Conservation (phyloP, 805 yeast species). For the Nakazawaea populi region DNA sequence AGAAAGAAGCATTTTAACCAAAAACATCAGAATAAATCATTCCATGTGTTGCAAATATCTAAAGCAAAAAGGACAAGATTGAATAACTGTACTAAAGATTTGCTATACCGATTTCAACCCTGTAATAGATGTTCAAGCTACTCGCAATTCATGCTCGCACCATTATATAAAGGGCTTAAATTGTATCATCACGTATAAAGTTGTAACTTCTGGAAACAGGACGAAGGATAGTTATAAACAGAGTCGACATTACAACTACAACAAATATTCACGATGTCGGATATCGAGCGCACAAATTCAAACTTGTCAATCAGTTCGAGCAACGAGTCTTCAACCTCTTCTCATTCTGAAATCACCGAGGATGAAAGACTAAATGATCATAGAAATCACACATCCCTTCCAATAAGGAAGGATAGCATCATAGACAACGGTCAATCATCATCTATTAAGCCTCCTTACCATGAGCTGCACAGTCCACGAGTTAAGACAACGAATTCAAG, state of each 20-base stretch:
- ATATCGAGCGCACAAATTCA: slow-evolving; percentile 17
- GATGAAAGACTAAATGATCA: slow-evolving; percentile 30
- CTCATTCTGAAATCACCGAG: slow-evolving; percentile 29
- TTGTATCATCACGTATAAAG: neutral
- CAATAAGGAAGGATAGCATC: slow-evolving; percentile 21
- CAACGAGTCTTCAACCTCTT: slow-evolving; percentile 19
- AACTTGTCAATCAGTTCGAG: slow-evolving; percentile 18
- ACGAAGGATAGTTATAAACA: neutral
- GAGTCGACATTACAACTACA: neutral
- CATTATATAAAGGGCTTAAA: neutral
- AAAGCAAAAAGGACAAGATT: too few species aligned
- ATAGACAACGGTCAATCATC: neutral
- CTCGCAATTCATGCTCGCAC: neutral
- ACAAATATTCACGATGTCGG: slow-evolving; percentile 3
- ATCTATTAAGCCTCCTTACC: neutral
- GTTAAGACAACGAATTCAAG: slow-evolving; percentile 1
- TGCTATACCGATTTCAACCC: neutral
- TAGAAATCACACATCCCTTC: slow-evolving; percentile 27
- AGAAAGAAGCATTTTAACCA: too few species aligned
- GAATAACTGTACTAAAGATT: neutral
- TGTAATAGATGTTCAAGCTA: neutral
- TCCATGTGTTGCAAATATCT: too few species aligned
- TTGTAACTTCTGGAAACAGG: neutral
- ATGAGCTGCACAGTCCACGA: neutral
- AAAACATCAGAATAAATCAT: too few species aligned